phyloP scores from a whole-genome alignment of 1,284 basidiomycete species.

The Sporisorium iseilematis-ciliati region DNA sequence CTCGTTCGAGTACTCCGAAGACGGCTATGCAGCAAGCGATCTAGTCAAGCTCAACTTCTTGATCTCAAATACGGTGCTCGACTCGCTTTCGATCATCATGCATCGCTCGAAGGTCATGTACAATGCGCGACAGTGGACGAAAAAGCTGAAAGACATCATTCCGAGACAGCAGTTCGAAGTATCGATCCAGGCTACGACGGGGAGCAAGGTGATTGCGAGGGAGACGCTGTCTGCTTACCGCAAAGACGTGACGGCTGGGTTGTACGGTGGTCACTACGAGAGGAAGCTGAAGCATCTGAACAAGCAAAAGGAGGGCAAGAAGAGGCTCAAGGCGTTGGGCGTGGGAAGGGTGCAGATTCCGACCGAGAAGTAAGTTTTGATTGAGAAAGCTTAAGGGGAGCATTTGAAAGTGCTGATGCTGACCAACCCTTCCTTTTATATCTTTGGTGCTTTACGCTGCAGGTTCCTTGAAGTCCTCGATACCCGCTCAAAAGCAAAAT shows the following conservation, averaged over 20 bases:
- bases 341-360: constrained; percentile 66
- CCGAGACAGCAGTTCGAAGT: constrained; percentile 94
- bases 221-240: constrained; percentile 74
- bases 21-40: constrained; percentile 59
- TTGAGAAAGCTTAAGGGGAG: no score
- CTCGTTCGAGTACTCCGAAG: constrained; percentile 65
- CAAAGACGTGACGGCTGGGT: constrained; percentile 90
- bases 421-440: not conserved
- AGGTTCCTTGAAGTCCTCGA: constrained; percentile 44
- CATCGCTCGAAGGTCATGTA: constrained; percentile 61
- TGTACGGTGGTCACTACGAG: constrained; percentile 81
- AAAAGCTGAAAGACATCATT: constrained; percentile 71
- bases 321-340: constrained; percentile 61
- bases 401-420: not conserved
- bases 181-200: constrained; percentile 74
- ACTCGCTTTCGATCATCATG: constrained; percentile 64
- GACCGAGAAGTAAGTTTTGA: constrained; percentile 46
- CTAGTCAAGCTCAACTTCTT: constrained; percentile 66
- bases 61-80: constrained; percentile 61
- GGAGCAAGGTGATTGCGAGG: constrained; percentile 86
- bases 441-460: not conserved
- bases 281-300: constrained; percentile 64
- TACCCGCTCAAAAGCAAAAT: constrained; percentile 43
- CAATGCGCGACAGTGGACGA: constrained; percentile 57
- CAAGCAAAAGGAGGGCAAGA: constrained; percentile 68